A percentile compares a stretch with the other conserved stretches of the same genome.
Evolutionary conservation across 2,329 filamentous ascomycete species (phyloP).

Genomic region (Fusarium hostae): DNA sequence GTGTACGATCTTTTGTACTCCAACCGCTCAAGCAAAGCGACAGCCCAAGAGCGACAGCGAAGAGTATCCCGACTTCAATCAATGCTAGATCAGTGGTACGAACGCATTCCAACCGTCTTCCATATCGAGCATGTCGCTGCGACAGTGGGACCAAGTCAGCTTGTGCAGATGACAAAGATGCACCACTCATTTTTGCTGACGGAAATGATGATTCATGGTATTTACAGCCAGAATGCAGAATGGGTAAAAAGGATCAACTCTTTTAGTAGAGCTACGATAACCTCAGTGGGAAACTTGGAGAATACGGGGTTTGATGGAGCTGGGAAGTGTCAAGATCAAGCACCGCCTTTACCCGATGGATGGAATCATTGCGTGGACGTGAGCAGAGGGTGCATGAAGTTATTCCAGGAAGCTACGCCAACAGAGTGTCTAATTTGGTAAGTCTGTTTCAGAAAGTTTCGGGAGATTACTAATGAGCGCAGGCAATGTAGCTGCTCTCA

Average conservation of each 20-base stretch:
- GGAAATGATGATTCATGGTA: constrained; percentile 52
- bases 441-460: neutral
- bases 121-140: constrained; percentile 49
- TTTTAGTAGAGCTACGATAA: constrained; percentile 35
- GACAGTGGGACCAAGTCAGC: constrained; percentile 44
- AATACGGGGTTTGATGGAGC: neutral
- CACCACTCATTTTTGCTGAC: constrained; percentile 52
- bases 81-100: constrained; percentile 53
- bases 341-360: constrained; percentile 41
- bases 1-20: constrained; percentile 55
- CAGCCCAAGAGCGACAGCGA: constrained; percentile 46
- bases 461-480: neutral
- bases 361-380: constrained; percentile 50
- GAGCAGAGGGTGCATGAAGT: constrained; percentile 49
- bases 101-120: constrained; percentile 48
- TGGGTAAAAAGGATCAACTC: constrained; percentile 51
- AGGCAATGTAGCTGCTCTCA: constrained; percentile 48
- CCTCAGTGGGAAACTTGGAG: constrained; percentile 39
- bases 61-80: constrained; percentile 44
- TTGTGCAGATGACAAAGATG: constrained; percentile 52
- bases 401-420: constrained; percentile 46
- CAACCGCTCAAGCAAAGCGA: constrained; percentile 43
- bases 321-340: neutral
- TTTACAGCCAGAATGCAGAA: constrained; percentile 52
- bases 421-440: constrained; percentile 51